Percentiles rank a stretch among this genome's conserved stretches.
These are phyloP conservation scores for Nasturtium officinale DNA, from an alignment of 345 rosid species.

Conservation along the genomic window DNA sequence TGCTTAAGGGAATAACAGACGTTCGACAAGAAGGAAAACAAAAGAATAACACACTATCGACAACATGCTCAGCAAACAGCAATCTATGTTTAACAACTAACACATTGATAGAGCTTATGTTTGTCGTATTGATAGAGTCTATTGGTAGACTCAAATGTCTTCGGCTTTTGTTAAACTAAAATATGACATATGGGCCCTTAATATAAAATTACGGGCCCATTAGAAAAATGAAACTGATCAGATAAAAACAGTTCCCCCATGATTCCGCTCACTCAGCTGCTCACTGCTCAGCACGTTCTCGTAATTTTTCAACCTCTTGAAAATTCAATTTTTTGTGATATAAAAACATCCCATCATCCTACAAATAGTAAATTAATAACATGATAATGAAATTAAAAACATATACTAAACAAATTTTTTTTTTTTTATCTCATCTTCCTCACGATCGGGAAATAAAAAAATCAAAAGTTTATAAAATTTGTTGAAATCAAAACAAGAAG, in stretches of 20 bases:
- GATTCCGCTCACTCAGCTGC: neutral
- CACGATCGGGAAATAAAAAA: neutral
- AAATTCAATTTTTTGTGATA: neutral
- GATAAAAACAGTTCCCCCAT: neutral
- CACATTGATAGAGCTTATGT: neutral
- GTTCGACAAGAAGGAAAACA: neutral
- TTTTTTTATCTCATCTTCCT: constrained; percentile 13
- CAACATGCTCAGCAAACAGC: neutral
- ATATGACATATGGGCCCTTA: constrained; percentile 1
- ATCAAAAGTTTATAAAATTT: neutral
- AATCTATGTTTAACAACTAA: neutral
- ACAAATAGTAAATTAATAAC: constrained; percentile 23
- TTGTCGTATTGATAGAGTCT: neutral
- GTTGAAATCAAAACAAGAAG: neutral
- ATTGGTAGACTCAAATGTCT: neutral
- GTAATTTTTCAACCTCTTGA: neutral
- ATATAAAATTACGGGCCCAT: constrained; percentile 23
- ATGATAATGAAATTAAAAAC: neutral
- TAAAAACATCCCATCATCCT: constrained; percentile 26
- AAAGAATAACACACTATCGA: neutral
- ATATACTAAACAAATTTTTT: too few relatives aligned
- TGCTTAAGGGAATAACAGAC: neutral
- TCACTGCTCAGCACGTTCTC: constrained; percentile 41
- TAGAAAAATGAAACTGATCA: neutral
- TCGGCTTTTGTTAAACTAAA: neutral